phyloP scores from a whole-genome alignment of 257 asterid species.

The Solanum gandarillasii region DNA sequence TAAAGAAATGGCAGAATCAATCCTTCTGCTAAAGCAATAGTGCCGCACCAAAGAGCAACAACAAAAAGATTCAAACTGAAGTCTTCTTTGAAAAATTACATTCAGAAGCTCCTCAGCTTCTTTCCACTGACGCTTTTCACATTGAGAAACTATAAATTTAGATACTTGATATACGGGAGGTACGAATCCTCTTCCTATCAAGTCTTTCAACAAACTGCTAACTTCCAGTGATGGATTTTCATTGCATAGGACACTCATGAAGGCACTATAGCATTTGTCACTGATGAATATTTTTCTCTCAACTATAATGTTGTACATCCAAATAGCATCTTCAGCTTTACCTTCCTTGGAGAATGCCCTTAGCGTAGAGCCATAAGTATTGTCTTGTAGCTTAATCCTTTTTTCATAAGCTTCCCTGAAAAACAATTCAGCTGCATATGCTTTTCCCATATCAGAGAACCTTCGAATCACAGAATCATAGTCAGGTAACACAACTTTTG shows the following conservation, averaged over 20 bases:
- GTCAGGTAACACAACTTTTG: slow-evolving; percentile 1
- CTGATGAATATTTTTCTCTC: slow-evolving; percentile 20
- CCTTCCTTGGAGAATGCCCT: slow-evolving; percentile 37
- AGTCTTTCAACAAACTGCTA: slow-evolving; percentile 36
- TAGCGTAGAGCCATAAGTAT: slow-evolving; percentile 48
- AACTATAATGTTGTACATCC: slow-evolving; percentile 15
- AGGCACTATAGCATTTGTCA: slow-evolving; percentile 30
- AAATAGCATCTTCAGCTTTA: slow-evolving; percentile 38
- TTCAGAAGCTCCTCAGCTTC: slow-evolving; percentile 52
- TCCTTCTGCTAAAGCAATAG: slow-evolving; percentile 35
- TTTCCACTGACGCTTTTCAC: slow-evolving; percentile 38
- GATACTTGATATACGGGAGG: slow-evolving; percentile 30
- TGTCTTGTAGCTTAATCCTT: slow-evolving; percentile 19
- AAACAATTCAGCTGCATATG: slow-evolving; percentile 50
- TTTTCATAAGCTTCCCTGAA: slow-evolving; percentile 29
- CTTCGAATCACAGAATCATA: slow-evolving; percentile 39
- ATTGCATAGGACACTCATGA: slow-evolving; percentile 39
- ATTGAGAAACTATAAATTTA: slow-evolving; percentile 22
- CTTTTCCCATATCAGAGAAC: slow-evolving; percentile 36
- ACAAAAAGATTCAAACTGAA: slow-evolving; percentile 33
- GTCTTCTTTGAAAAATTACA: slow-evolving; percentile 27
- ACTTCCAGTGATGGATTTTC: slow-evolving; percentile 41
- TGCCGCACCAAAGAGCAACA: slow-evolving; percentile 43
- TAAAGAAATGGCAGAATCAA: slow-evolving; percentile 42
- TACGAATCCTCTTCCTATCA: slow-evolving; percentile 24